Conservation (phyloP, 768 basidiomycete species). For the Lactarius trivialis region DNA sequence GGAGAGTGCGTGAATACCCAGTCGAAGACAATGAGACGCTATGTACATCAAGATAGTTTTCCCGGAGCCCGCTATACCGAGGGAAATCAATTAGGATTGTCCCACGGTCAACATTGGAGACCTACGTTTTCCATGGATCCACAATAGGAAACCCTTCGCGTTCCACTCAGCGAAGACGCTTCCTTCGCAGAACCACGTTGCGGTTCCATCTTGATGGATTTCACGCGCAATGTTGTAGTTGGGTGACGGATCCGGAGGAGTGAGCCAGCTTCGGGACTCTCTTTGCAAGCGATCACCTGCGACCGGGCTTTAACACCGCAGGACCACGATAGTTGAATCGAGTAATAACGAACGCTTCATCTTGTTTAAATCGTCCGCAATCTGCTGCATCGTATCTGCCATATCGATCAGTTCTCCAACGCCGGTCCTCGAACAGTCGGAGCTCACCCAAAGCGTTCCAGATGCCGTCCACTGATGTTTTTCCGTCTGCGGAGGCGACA, state of each 20-base stretch:
- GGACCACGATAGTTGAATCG: background rate
- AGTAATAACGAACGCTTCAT: background rate
- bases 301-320: background rate
- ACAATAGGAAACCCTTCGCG: background rate
- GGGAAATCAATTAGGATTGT: background rate
- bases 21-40: background rate
- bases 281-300: no score
- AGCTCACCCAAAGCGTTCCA: background rate
- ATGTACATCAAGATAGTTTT: slow-evolving; percentile 11
- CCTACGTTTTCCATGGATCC: no score
- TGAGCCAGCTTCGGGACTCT: no score
- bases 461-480: background rate
- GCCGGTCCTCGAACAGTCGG: background rate
- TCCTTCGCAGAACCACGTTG: no score
- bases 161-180: background rate
- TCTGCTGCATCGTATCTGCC: background rate
- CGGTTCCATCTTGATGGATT: no score
- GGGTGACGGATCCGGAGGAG: no score
- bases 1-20: background rate
- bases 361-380: background rate
- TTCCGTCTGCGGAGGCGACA: background rate
- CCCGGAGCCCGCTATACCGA: background rate
- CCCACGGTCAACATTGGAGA: fast-evolving
- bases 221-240: no score
- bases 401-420: background rate